Percentiles rank a stretch among this genome's conserved stretches.
phyloP scores from a whole-genome alignment of 31 red algal species.

The Odonthalia washingtoniensis region DNA sequence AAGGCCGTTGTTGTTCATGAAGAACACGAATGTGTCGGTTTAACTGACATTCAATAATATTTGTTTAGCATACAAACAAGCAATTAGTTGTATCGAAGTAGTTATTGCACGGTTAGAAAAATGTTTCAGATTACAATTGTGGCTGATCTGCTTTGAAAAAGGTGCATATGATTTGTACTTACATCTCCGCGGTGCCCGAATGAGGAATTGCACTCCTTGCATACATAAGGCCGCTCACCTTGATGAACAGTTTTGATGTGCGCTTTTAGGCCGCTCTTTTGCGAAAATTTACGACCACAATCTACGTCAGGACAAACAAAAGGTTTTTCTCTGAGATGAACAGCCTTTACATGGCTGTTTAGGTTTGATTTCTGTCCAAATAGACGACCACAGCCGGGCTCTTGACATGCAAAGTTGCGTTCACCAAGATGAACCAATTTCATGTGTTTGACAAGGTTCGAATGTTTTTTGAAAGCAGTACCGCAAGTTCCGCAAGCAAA shows the following conservation, averaged over 20 bases:
- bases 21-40: conserved; percentile 79
- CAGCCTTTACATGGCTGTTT: conserved; percentile 70
- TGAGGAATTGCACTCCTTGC: conserved; percentile 60
- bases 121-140: not conserved
- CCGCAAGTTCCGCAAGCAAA: conserved; percentile 66
- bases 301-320: conserved; percentile 67
- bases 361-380: conserved; percentile 80
- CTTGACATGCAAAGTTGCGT: conserved; percentile 69
- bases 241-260: conserved; percentile 81
- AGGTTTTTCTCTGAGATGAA: conserved; percentile 71
- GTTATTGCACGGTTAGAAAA: not conserved
- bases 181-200: conserved; percentile 79
- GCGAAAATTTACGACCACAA: conserved; percentile 68
- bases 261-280: conserved; percentile 77
- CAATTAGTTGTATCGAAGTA: not conserved
- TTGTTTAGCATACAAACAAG: not conserved
- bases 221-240: conserved; percentile 66
- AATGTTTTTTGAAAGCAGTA: conserved; percentile 67
- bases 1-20: conserved; percentile 77
- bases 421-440: conserved; percentile 79
- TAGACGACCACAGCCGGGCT: conserved; percentile 65
- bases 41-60: not conserved
- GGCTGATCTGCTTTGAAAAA: conserved; percentile 33
- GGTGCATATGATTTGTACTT: conserved; percentile 7
- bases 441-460: conserved; percentile 83